phyloP scores from a whole-genome alignment of 176 grass and related monocot genomes.

The Hsuehochloa calcarea region DNA sequence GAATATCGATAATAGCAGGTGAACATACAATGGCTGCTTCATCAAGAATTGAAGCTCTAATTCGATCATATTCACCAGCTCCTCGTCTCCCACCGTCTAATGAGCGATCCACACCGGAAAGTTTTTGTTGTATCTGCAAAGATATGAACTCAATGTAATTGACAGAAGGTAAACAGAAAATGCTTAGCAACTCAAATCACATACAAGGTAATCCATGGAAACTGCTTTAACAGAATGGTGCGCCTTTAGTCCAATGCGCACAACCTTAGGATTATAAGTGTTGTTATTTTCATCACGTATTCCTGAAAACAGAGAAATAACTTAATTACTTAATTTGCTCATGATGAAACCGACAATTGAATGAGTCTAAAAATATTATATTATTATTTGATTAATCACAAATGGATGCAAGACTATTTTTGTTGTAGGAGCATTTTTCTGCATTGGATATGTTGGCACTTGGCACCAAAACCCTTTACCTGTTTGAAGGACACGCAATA shows the following conservation, averaged over 20 bases:
- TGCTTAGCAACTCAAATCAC: constrained; percentile 32
- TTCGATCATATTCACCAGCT: constrained; percentile 64
- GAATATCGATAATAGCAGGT: constrained; percentile 27
- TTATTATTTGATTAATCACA: neutral
- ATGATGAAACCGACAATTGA: neutral
- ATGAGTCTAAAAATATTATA: neutral
- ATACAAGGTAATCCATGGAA: constrained; percentile 94
- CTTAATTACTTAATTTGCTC: constrained; percentile 20
- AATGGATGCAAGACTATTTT: constrained; percentile 10
- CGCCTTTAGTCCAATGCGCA: constrained; percentile 88
- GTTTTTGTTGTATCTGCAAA: constrained; percentile 85
- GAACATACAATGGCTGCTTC: constrained; percentile 84
- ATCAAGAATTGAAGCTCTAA: constrained; percentile 77
- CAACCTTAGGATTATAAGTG: constrained; percentile 92
- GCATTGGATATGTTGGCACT: neutral
- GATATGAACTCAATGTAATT: constrained; percentile 31
- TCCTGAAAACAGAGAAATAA: constrained; percentile 46
- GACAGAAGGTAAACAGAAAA: constrained; percentile 42
- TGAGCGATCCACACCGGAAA: constrained; percentile 55
- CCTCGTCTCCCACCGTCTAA: constrained; percentile 56
- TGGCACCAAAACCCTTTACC: constrained; percentile 43
- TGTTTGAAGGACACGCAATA: constrained; percentile 79
- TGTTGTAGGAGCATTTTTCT: neutral
- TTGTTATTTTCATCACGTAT: constrained; percentile 92
- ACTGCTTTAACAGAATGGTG: constrained; percentile 97